Conservation (phyloP, 2,329 filamentous ascomycete genomes). For the Dactylellina haptotyla region DNA sequence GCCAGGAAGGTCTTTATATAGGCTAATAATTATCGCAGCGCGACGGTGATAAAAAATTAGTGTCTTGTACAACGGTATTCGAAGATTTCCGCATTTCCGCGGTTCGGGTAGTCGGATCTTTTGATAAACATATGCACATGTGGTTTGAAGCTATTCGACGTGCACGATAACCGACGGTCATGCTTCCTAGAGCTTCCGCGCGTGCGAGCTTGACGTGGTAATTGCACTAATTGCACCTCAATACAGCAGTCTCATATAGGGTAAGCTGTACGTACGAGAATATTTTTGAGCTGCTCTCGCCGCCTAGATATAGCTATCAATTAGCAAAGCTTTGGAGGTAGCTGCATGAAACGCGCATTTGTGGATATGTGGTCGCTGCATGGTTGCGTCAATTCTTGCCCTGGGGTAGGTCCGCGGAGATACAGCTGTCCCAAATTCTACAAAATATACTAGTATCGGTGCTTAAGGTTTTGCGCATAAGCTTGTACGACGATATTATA, state of each 20-base stretch:
- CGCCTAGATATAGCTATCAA: background rate
- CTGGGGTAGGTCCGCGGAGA: conserved; percentile 3
- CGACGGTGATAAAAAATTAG: background rate
- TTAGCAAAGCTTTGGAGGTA: too few species aligned
- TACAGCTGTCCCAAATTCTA: background rate
- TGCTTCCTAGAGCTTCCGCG: too few species aligned
- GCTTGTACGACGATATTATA: too few species aligned
- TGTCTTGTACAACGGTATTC: background rate
- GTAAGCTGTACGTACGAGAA: conserved; percentile 12
- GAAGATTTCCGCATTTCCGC: conserved; percentile 1
- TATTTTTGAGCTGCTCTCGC: background rate
- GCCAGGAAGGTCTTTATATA: conserved; percentile 4
- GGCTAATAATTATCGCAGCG: background rate
- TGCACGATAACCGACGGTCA: background rate
- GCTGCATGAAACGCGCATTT: background rate
- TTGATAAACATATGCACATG: background rate
- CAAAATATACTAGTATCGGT: background rate
- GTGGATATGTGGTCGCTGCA: background rate
- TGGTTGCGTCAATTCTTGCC: background rate
- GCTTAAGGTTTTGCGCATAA: too few species aligned
- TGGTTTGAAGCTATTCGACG: too few species aligned
- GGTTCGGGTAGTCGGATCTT: background rate
- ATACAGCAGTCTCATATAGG: background rate
- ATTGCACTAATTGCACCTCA: too few species aligned
- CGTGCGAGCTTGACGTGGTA: background rate